A percentile compares a stretch with the other conserved stretches of the same genome.
These are phyloP conservation scores for Yarrowia keelungensis DNA, from an alignment of 805 yeast species.

Conservation along the genomic window DNA sequence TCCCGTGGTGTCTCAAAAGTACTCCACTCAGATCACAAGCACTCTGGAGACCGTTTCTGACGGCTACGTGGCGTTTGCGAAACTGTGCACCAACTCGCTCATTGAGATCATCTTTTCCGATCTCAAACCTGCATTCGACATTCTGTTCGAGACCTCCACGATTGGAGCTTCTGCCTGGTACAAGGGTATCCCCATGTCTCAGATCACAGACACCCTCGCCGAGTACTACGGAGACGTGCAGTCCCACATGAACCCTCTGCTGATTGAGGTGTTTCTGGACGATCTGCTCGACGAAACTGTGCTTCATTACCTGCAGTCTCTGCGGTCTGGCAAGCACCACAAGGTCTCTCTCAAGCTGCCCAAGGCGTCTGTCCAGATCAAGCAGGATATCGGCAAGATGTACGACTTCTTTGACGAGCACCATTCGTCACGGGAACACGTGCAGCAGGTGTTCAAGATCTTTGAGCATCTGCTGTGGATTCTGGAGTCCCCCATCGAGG, in stretches of 20 bases:
- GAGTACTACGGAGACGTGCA: slow-evolving; percentile 76
- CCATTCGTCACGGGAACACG: slow-evolving; percentile 51
- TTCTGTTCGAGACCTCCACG: slow-evolving; percentile 63
- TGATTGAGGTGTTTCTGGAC: slow-evolving; percentile 62
- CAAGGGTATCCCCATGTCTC: slow-evolving; percentile 62
- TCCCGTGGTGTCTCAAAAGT: slow-evolving; percentile 69
- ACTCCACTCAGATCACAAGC: slow-evolving; percentile 64
- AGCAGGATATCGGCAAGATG: slow-evolving; percentile 65
- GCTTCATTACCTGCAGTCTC: slow-evolving; percentile 57
- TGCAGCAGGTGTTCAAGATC: slow-evolving; percentile 61
- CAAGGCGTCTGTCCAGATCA: slow-evolving; percentile 57
- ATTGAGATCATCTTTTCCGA: slow-evolving; percentile 74
- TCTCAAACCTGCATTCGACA: slow-evolving; percentile 64
- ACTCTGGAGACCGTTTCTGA: slow-evolving; percentile 72
- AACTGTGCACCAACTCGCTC: slow-evolving; percentile 63
- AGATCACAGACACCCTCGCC: slow-evolving; percentile 71
- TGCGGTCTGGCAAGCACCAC: slow-evolving; percentile 50
- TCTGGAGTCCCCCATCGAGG: slow-evolving; percentile 57
- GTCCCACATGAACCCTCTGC: slow-evolving; percentile 58
- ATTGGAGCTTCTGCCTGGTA: slow-evolving; percentile 67
- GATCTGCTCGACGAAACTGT: slow-evolving; percentile 61
- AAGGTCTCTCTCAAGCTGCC: slow-evolving; percentile 53
- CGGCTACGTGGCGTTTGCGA: slow-evolving; percentile 77
- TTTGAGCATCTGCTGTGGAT: slow-evolving; percentile 69
- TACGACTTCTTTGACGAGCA: slow-evolving; percentile 60